Evolutionary conservation across 805 yeast species (phyloP).

Genomic region (Dipodascus geniculatus): DNA sequence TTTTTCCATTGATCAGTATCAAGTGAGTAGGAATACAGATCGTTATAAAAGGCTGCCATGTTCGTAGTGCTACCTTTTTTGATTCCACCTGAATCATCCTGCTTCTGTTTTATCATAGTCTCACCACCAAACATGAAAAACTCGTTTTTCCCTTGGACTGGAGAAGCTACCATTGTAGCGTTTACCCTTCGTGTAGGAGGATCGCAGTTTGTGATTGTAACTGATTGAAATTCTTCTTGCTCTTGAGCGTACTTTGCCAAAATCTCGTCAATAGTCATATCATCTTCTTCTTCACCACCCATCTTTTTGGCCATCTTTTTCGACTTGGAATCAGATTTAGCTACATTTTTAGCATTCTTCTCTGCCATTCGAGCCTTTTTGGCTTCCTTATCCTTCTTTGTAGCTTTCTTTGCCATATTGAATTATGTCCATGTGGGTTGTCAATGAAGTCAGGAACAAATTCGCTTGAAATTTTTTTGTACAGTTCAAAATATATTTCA

Average conservation of each 20-base stretch:
- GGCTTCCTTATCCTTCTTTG: slow-evolving; percentile 78
- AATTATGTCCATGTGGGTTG: neutral
- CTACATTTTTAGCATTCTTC: slow-evolving; percentile 62
- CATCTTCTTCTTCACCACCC: slow-evolving; percentile 77
- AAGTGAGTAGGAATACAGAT: slow-evolving; percentile 57
- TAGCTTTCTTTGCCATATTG: slow-evolving; percentile 72
- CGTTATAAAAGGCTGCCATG: slow-evolving; percentile 55
- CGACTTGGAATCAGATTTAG: slow-evolving; percentile 62
- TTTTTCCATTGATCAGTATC: slow-evolving; percentile 76
- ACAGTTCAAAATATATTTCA: neutral
- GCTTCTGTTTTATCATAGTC: slow-evolving; percentile 32
- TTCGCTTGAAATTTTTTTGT: neutral
- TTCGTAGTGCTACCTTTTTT: neutral
- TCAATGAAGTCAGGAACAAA: too few relatives aligned
- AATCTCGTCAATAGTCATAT: slow-evolving; percentile 75
- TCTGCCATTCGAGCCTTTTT: slow-evolving; percentile 81
- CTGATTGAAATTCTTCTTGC: slow-evolving; percentile 67
- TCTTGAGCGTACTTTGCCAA: slow-evolving; percentile 66
- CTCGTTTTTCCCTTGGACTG: slow-evolving; percentile 66
- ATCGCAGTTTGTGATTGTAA: slow-evolving; percentile 43
- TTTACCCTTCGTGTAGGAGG: slow-evolving; percentile 64
- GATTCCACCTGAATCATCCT: slow-evolving; percentile 29
- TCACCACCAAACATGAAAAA: slow-evolving; percentile 89
- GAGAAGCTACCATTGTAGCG: slow-evolving; percentile 63
- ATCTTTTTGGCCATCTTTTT: slow-evolving; percentile 65